Percentiles rank a stretch among this genome's conserved stretches.
Evolutionary conservation across 345 rosid species (phyloP).

Genomic region (Aquilaria malaccensis): DNA sequence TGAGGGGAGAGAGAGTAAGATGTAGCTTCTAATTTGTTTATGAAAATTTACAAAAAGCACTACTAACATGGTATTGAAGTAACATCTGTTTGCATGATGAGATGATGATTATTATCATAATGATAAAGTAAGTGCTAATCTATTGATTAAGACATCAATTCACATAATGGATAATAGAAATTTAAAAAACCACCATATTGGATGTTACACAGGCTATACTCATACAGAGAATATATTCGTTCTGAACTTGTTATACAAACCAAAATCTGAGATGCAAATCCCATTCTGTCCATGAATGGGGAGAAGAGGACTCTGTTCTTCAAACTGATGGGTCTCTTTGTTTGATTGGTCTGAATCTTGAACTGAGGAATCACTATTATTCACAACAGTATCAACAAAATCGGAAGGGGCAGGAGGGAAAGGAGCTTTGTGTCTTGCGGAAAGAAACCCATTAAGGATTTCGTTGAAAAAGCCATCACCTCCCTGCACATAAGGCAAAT

Average conservation of each 20-base stretch:
- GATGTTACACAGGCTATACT: conserved; percentile 8
- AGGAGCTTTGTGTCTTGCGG: conserved; percentile 70
- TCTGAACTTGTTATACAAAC: conserved; percentile 21
- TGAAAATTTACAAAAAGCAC: neutral
- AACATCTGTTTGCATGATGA: conserved; percentile 5
- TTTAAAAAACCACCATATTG: conserved; percentile 4
- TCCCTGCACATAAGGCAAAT: conserved; percentile 45
- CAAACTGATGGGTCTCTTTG: conserved; percentile 31
- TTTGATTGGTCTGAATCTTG: conserved; percentile 24
- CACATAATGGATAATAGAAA: conserved; percentile 30
- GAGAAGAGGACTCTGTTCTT: conserved; percentile 47
- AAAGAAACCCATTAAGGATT: conserved; percentile 81
- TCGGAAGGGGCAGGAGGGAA: conserved; percentile 71
- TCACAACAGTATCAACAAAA: conserved; percentile 32
- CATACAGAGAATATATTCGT: conserved; percentile 10
- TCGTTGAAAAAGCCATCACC: conserved; percentile 98
- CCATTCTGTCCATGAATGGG: conserved; percentile 23
- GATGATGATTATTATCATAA: neutral
- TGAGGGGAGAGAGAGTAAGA: no score
- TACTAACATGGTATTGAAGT: neutral
- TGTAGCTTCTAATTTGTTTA: neutral
- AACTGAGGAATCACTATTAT: conserved; percentile 25
- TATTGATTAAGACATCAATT: conserved; percentile 25
- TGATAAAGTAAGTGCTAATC: conserved; percentile 30
- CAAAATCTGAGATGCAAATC: conserved; percentile 25